phyloP scores from a whole-genome alignment of 345 rosid species.

The Rhodamnia argentea region DNA sequence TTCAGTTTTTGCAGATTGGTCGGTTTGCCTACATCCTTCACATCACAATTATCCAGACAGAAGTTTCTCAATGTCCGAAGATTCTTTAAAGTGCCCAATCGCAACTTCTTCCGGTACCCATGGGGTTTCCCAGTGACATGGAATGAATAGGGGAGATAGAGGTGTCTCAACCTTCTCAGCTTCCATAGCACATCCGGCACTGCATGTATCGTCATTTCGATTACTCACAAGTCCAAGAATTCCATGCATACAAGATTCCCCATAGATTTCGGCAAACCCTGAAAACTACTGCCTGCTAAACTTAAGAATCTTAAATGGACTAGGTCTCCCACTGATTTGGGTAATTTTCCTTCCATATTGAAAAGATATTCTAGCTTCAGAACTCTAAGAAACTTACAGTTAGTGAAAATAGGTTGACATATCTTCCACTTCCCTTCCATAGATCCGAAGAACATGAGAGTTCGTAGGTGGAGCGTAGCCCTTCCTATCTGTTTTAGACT shows the following conservation, averaged over 20 bases:
- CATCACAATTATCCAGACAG: background rate
- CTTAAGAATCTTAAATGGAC: background rate
- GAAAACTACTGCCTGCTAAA: accelerated
- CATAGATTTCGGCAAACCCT: conserved; percentile 10
- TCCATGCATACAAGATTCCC: conserved; percentile 15
- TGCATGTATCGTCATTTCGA: background rate
- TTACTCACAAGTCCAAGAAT: conserved; percentile 6
- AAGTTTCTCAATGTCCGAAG: conserved; percentile 8
- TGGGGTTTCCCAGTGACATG: background rate
- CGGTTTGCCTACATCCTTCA: background rate
- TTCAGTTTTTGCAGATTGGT: conserved; percentile 5
- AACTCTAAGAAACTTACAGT: background rate
- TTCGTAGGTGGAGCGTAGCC: background rate
- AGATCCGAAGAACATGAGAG: conserved; percentile 16
- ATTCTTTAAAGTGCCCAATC: background rate
- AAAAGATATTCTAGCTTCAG: background rate
- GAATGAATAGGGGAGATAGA: conserved; percentile 9
- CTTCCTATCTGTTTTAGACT: accelerated
- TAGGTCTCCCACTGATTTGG: background rate
- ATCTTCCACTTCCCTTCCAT: conserved; percentile 3
- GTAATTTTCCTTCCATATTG: background rate
- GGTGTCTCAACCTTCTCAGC: conserved; percentile 10
- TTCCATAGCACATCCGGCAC: conserved; percentile 5
- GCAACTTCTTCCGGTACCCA: background rate
- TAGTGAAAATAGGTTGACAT: background rate